These are phyloP conservation scores for Venturia pyrina DNA, from an alignment of 2,329 filamentous ascomycete species.

Conservation along the genomic window DNA sequence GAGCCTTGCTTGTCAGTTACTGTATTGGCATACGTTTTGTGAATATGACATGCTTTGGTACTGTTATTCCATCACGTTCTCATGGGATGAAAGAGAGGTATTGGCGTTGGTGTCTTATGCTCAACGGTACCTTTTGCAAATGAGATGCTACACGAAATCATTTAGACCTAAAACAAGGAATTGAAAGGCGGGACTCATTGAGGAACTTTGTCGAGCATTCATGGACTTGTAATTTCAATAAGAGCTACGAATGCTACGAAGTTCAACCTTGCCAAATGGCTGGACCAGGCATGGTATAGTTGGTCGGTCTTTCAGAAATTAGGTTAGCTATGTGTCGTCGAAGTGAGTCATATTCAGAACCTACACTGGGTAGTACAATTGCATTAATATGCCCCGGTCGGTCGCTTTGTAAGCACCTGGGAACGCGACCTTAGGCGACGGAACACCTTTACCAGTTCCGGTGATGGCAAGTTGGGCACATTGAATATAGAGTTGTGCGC, in stretches of 20 bases:
- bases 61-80: too few species aligned
- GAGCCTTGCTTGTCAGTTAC: too few species aligned
- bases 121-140: too few species aligned
- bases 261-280: slow-evolving; percentile 3
- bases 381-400: slow-evolving; percentile 5
- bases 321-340: not conserved
- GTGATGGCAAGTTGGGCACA: slow-evolving; percentile 18
- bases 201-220: not conserved
- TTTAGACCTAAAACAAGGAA: not conserved
- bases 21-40: too few species aligned
- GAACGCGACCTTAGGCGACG: slow-evolving; percentile 17
- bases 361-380: slow-evolving; percentile 7
- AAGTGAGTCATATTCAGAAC: not conserved
- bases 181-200: not conserved
- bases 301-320: not conserved
- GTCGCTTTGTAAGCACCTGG: slow-evolving; percentile 15
- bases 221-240: not conserved
- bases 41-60: too few species aligned
- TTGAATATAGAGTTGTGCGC: slow-evolving; percentile 12
- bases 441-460: slow-evolving; percentile 16
- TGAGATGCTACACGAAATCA: too few species aligned
- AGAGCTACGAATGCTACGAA: not conserved
- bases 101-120: too few species aligned
- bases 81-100: too few species aligned
- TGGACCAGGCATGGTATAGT: slow-evolving; percentile 6